Evolutionary conservation across 2,329 filamentous ascomycete genomes (phyloP).

Genomic region (Hymenotorrendiella dingleyae): DNA sequence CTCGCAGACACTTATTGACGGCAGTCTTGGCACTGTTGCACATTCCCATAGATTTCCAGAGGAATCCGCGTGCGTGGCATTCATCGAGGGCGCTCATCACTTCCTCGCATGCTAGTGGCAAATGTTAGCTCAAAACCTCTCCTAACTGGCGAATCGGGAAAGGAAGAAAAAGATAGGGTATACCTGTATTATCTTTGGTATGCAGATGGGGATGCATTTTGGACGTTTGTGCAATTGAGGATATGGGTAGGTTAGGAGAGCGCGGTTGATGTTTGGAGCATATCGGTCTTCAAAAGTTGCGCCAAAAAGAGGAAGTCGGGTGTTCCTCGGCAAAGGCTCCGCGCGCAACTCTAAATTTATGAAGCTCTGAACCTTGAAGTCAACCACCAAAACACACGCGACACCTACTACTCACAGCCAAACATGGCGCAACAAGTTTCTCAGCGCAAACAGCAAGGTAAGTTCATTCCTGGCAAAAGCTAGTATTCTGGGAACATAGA

Average conservation of each 20-base stretch:
- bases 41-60: conserved; percentile 85
- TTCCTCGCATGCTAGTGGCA: conserved; percentile 76
- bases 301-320: conserved; percentile 9
- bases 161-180: conserved; percentile 10
- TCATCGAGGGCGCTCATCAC: conserved; percentile 92
- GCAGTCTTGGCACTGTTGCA: conserved; percentile 83
- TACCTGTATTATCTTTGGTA: conserved; percentile 86
- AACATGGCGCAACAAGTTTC: conserved; percentile 29
- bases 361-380: conserved; percentile 1
- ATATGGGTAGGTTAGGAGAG: conserved; percentile 9
- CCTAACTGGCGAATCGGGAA: no score
- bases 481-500: not conserved
- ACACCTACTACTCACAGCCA: conserved; percentile 11
- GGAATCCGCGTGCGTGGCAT: conserved; percentile 86
- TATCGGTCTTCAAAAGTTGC: not conserved
- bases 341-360: not conserved
- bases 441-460: conserved; percentile 33
- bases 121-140: conserved; percentile 11
- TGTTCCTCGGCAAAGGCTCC: conserved; percentile 3
- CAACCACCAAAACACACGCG: no score
- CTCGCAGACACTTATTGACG: conserved; percentile 79
- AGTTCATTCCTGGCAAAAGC: not conserved
- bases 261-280: conserved; percentile 5
- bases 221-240: conserved; percentile 8
- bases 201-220: conserved; percentile 97